phyloP scores from a whole-genome alignment of 306 rosid species.

The Cucumis melo region DNA sequence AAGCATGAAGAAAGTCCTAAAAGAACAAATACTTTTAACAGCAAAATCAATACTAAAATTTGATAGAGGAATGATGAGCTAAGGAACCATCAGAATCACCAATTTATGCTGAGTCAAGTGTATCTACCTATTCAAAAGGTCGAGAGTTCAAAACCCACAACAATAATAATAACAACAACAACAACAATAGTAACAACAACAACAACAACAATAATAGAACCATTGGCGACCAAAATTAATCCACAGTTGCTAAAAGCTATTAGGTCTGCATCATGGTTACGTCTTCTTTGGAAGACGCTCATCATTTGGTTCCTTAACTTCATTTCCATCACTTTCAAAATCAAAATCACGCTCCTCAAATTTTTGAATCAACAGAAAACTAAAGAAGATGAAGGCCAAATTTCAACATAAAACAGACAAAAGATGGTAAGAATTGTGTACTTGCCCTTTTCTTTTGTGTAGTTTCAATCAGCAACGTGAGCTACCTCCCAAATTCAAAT shows the following conservation, averaged over 20 bases:
- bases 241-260: constrained; percentile 58
- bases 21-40: no score
- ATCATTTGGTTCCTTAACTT: constrained; percentile 44
- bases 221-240: constrained; percentile 69
- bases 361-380: background rate
- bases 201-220: constrained; percentile 16
- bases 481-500: no score
- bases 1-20: no score
- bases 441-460: no score
- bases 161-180: background rate
- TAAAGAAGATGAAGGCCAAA: background rate
- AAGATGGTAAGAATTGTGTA: no score
- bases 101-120: background rate
- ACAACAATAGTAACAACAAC: no score
- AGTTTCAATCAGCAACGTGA: no score
- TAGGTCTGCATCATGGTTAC: constrained; percentile 95
- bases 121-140: background rate
- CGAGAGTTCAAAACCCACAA: background rate
- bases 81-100: no score
- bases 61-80: no score
- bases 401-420: no score
- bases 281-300: constrained; percentile 26
- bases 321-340: background rate
- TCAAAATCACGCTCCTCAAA: background rate
- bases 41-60: no score